These are phyloP conservation scores for Clavariopsis aquatica DNA, from an alignment of 495 filamentous ascomycete species.

Conservation along the genomic window DNA sequence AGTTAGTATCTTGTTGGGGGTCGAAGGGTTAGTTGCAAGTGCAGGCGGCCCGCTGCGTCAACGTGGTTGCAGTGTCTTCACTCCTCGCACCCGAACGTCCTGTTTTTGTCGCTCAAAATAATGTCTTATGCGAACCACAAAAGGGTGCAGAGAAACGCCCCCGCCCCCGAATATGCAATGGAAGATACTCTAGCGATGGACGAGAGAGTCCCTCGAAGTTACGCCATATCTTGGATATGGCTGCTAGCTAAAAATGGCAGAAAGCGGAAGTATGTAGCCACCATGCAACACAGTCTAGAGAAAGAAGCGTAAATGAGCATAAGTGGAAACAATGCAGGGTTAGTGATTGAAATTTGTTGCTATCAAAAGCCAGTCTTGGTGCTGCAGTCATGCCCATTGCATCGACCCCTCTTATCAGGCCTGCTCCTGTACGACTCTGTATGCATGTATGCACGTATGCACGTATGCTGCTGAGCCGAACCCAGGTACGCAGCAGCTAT, in stretches of 20 bases:
- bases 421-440: background rate
- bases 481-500: background rate
- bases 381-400: background rate
- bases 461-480: background rate
- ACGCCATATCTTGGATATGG: slow-evolving; percentile 21
- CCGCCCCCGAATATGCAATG: background rate
- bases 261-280: slow-evolving; percentile 10
- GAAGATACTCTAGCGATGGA: background rate
- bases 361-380: background rate
- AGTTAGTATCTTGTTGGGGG: slow-evolving; percentile 19
- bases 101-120: background rate
- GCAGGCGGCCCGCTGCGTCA: slow-evolving; percentile 5
- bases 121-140: background rate
- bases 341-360: background rate
- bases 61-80: slow-evolving; percentile 1
- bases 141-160: background rate
- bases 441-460: background rate
- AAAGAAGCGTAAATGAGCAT: background rate
- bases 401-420: slow-evolving; percentile 5
- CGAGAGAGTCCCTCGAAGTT: background rate
- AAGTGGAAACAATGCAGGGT: background rate
- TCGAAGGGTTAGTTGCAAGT: background rate
- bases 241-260: background rate
- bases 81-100: background rate
- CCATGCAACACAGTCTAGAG: slow-evolving; percentile 3